Percentiles rank a stretch among this genome's conserved stretches.
Evolutionary conservation across 441 rosid genomes (phyloP).

Genomic region (Arabidopsis hybrid): DNA sequence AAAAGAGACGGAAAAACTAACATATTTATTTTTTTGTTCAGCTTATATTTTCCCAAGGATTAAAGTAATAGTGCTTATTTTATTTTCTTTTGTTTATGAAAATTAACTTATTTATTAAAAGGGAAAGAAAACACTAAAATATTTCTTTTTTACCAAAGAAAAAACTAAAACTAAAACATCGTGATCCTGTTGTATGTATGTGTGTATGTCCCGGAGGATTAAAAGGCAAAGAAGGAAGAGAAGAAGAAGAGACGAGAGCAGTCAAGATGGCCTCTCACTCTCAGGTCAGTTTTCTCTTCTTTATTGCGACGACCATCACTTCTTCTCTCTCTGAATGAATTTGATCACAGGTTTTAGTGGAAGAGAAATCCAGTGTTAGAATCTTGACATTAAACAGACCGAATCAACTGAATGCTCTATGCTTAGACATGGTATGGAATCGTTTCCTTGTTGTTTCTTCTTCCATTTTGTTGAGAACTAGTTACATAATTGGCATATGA

Average conservation of each 20-base stretch:
- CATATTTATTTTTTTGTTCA: too few relatives aligned
- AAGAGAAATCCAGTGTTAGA: conserved; percentile 59
- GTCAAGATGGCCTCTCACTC: conserved; percentile 35
- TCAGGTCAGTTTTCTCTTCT: conserved; percentile 18
- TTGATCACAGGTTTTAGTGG: conserved; percentile 57
- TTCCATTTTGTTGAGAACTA: neutral
- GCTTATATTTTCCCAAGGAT: too few relatives aligned
- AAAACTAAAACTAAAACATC: too few relatives aligned
- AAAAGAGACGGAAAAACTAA: too few relatives aligned
- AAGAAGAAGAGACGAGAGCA: neutral
- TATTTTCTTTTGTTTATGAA: too few relatives aligned
- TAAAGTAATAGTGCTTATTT: too few relatives aligned
- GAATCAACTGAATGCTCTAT: conserved; percentile 72
- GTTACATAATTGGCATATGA: conserved; percentile 8
- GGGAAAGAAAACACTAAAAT: too few relatives aligned
- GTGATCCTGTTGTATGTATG: neutral
- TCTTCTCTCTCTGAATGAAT: neutral
- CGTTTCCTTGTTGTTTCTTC: neutral
- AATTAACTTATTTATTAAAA: too few relatives aligned
- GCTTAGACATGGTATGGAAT: conserved; percentile 59
- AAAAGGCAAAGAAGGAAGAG: neutral
- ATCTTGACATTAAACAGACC: conserved; percentile 67
- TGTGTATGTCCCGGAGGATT: too few relatives aligned
- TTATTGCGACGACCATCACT: neutral
- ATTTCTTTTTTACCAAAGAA: too few relatives aligned